Conservation (phyloP, 2,329 filamentous ascomycete genomes). For the Cladosporium oxysporum region DNA sequence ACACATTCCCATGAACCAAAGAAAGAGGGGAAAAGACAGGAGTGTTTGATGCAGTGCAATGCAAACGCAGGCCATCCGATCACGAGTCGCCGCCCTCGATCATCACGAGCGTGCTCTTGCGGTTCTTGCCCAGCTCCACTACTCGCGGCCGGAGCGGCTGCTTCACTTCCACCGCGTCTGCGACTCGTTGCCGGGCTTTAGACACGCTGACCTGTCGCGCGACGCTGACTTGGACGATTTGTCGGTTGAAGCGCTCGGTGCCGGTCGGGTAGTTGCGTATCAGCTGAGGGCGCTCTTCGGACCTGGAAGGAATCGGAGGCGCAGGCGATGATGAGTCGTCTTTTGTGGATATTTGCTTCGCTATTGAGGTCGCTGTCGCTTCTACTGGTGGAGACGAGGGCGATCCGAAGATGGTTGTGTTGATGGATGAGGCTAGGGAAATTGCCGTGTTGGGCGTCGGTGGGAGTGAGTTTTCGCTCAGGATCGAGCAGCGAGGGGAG, state of each 20-base stretch:
- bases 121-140: conserved; percentile 34
- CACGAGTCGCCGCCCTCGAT: conserved; percentile 27
- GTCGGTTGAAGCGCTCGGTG: conserved; percentile 17
- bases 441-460: conserved; percentile 16
- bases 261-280: conserved; percentile 20
- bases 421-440: conserved; percentile 11
- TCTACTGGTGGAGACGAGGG: neutral
- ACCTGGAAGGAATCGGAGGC: conserved; percentile 8
- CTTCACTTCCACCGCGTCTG: conserved; percentile 26
- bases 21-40: neutral
- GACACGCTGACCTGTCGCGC: conserved; percentile 20
- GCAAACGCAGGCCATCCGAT: neutral
- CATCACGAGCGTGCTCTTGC: conserved; percentile 37
- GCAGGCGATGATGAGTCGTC: neutral
- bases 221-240: conserved; percentile 21
- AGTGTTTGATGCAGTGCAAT: neutral
- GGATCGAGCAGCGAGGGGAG: conserved; percentile 7
- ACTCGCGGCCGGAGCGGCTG: conserved; percentile 35
- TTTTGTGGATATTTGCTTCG: neutral
- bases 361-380: neutral
- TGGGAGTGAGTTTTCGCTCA: conserved; percentile 17
- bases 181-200: conserved; percentile 14
- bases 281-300: conserved; percentile 12
- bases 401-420: conserved; percentile 18
- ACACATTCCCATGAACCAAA: neutral